phyloP scores from a whole-genome alignment of 2,329 filamentous ascomycete species.

The Claviceps sp. region DNA sequence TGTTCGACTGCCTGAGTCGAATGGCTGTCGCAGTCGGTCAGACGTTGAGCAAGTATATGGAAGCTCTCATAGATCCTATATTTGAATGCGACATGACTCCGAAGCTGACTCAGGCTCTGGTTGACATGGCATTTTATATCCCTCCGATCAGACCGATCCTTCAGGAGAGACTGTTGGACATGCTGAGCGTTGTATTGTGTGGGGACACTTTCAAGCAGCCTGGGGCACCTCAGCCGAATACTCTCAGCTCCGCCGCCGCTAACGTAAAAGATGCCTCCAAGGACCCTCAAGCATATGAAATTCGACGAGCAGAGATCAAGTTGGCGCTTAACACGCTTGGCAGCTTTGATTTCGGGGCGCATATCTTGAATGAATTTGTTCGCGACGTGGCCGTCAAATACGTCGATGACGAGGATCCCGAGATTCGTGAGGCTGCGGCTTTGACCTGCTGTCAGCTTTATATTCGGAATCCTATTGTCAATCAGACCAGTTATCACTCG shows the following conservation, averaged over 20 bases:
- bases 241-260: constrained; percentile 66
- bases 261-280: constrained; percentile 71
- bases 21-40: constrained; percentile 90
- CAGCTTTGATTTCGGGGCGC: constrained; percentile 91
- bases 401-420: constrained; percentile 87
- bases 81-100: constrained; percentile 93
- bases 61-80: constrained; percentile 85
- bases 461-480: constrained; percentile 90
- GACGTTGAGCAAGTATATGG: constrained; percentile 96
- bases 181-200: constrained; percentile 87
- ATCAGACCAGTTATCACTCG: constrained; percentile 93
- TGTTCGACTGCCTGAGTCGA: constrained; percentile 96
- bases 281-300: constrained; percentile 68
- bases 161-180: constrained; percentile 84
- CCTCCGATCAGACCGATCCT: constrained; percentile 87
- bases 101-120: constrained; percentile 84
- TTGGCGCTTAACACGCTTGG: constrained; percentile 87
- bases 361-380: constrained; percentile 95
- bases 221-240: constrained; percentile 73
- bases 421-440: constrained; percentile 86
- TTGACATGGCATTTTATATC: constrained; percentile 98
- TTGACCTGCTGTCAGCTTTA: constrained; percentile 97
- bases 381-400: constrained; percentile 97
- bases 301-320: constrained; percentile 74
- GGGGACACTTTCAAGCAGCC: constrained; percentile 85